Percentiles rank a stretch among this genome's conserved stretches.
phyloP scores from a whole-genome alignment of 2,329 filamentous ascomycete genomes.

The Alternaria solani region DNA sequence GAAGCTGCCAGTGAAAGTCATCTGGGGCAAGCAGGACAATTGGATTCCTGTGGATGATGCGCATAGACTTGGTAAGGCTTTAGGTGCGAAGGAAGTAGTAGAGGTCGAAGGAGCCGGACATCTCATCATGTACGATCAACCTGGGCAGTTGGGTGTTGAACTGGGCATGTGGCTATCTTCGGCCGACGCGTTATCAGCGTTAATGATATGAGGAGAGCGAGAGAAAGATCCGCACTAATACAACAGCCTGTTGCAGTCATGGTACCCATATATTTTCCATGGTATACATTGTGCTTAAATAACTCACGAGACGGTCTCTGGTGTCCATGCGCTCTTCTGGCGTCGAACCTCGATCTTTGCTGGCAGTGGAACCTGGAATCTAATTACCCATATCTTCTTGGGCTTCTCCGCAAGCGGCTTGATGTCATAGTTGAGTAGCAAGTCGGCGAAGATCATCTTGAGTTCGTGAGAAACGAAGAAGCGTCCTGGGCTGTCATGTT shows the following conservation, averaged over 20 bases:
- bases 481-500: conserved; percentile 42
- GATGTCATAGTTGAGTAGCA: conserved; percentile 51
- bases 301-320: neutral
- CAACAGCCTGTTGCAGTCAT: neutral
- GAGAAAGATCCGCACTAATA: neutral
- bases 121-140: conserved; percentile 30
- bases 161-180: conserved; percentile 23
- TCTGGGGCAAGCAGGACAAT: conserved; percentile 30
- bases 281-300: neutral
- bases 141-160: conserved; percentile 24
- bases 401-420: conserved; percentile 37
- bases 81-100: conserved; percentile 22
- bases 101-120: conserved; percentile 26
- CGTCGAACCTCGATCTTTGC: conserved; percentile 17
- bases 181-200: neutral
- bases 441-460: conserved; percentile 49
- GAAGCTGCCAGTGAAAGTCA: conserved; percentile 24
- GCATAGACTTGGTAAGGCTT: conserved; percentile 20
- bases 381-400: conserved; percentile 26
- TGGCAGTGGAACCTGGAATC: conserved; percentile 16
- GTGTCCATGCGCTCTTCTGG: conserved; percentile 21
- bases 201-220: neutral
- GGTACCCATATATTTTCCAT: neutral
- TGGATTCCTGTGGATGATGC: conserved; percentile 28
- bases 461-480: conserved; percentile 51